Percentiles rank a stretch among this genome's conserved stretches.
Evolutionary conservation across 306 rosid genomes (phyloP).

Genomic region (Hippophae gyantsensis): DNA sequence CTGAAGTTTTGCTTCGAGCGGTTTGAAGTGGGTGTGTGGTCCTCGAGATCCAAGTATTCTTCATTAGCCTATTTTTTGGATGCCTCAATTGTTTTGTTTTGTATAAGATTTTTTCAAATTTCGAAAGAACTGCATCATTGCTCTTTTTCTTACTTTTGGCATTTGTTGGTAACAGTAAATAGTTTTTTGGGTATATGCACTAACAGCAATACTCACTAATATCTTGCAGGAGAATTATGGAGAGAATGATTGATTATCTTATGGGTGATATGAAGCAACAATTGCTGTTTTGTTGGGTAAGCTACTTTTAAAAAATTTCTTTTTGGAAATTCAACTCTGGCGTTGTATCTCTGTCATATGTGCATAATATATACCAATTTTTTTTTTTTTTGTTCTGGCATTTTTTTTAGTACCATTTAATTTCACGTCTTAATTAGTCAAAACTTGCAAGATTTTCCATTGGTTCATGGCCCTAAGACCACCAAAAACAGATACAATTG

Average conservation of each 20-base stretch:
- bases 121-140: neutral
- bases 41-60: slow-evolving; percentile 66
- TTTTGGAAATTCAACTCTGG: too few relatives aligned
- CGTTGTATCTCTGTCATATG: too few relatives aligned
- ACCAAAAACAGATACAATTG: too few relatives aligned
- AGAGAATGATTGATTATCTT: slow-evolving; percentile 32
- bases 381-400: too few relatives aligned
- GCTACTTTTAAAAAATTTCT: slow-evolving; percentile 9
- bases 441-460: too few relatives aligned
- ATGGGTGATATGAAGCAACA: slow-evolving; percentile 54
- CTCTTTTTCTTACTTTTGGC: neutral
- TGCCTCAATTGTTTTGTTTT: slow-evolving; percentile 4
- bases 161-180: neutral
- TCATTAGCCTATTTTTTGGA: slow-evolving; percentile 17
- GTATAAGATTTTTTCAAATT: neutral
- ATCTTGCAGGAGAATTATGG: slow-evolving; percentile 47
- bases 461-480: too few relatives aligned
- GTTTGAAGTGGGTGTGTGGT: slow-evolving; percentile 87
- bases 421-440: too few relatives aligned
- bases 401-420: too few relatives aligned
- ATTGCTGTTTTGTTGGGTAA: slow-evolving; percentile 79
- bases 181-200: neutral
- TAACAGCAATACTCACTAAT: slow-evolving; percentile 15
- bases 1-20: slow-evolving; percentile 74
- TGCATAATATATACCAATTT: too few relatives aligned